Conservation (phyloP, 495 filamentous ascomycete species). For the Neurospora sp. region DNA sequence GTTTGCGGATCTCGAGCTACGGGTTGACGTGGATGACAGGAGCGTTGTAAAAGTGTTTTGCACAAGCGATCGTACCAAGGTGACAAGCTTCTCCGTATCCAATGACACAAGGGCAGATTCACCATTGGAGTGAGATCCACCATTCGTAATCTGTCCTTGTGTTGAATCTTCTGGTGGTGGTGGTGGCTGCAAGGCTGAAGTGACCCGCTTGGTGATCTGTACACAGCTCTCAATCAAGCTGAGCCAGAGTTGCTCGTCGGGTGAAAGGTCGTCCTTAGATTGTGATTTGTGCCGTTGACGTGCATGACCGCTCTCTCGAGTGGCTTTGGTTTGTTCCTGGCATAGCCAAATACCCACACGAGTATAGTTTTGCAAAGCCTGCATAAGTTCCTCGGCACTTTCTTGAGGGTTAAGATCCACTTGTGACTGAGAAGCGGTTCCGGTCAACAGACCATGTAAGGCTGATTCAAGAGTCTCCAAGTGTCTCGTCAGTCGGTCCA, state of each 20-base stretch:
- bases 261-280: constrained; percentile 52
- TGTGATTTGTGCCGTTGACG: constrained; percentile 36
- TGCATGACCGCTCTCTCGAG: constrained; percentile 15
- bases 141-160: constrained; percentile 16
- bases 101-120: constrained; percentile 10
- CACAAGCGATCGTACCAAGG: constrained; percentile 62
- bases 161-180: neutral
- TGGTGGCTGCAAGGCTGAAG: constrained; percentile 19
- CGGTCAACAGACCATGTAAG: constrained; percentile 58
- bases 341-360: constrained; percentile 94
- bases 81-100: constrained; percentile 48
- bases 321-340: constrained; percentile 71
- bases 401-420: constrained; percentile 30
- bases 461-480: constrained; percentile 69
- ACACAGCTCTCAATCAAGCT: constrained; percentile 81
- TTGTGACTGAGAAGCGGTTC: constrained; percentile 38
- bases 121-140: constrained; percentile 8
- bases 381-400: constrained; percentile 53
- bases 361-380: constrained; percentile 75
- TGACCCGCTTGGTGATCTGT: constrained; percentile 57
- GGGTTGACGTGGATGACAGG: constrained; percentile 54
- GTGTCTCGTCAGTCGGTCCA: constrained; percentile 73
- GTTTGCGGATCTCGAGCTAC: constrained; percentile 11
- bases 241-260: constrained; percentile 82
- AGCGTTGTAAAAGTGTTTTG: constrained; percentile 87